Conservation (phyloP, 1,284 basidiomycete species). For the Cryptococcus sp. region DNA sequence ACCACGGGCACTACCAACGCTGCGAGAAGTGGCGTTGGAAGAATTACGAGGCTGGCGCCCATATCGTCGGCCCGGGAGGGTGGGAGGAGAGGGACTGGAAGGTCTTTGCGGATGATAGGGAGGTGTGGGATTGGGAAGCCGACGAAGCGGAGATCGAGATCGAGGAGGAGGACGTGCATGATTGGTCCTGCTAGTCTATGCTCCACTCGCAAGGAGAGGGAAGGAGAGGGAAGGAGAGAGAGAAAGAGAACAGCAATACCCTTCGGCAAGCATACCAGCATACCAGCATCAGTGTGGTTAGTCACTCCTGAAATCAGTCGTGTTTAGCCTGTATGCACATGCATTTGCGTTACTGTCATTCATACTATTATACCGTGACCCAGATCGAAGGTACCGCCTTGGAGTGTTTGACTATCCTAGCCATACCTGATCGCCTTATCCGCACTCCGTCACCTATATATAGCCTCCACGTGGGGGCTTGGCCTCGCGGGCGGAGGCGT, state of each 20-base stretch:
- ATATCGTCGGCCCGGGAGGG: conserved; percentile 30
- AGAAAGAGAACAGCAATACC: background rate
- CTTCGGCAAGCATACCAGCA: background rate
- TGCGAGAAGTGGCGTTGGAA: conserved; percentile 40
- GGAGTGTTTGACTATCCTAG: too few relatives aligned
- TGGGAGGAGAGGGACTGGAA: conserved; percentile 47
- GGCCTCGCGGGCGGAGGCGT: conserved; percentile 9
- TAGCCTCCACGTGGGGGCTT: conserved; percentile 16
- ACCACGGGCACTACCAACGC: conserved; percentile 4
- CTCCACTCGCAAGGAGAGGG: background rate
- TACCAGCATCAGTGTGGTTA: background rate
- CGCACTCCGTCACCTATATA: conserved; percentile 6
- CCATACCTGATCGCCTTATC: background rate
- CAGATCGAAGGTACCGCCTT: background rate
- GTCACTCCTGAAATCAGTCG: background rate
- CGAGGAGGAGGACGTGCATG: conserved; percentile 36
- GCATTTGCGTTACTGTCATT: background rate
- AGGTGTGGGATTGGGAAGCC: conserved; percentile 30
- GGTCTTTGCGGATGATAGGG: conserved; percentile 41
- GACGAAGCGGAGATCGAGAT: conserved; percentile 28
- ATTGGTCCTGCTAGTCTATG: conserved; percentile 32
- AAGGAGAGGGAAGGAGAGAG: background rate
- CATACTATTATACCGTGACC: background rate
- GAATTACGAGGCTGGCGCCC: conserved; percentile 33
- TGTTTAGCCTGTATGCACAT: background rate